These are phyloP conservation scores for Amylocarpus encephaloides DNA, from an alignment of 2,329 filamentous ascomycete species.

Conservation along the genomic window DNA sequence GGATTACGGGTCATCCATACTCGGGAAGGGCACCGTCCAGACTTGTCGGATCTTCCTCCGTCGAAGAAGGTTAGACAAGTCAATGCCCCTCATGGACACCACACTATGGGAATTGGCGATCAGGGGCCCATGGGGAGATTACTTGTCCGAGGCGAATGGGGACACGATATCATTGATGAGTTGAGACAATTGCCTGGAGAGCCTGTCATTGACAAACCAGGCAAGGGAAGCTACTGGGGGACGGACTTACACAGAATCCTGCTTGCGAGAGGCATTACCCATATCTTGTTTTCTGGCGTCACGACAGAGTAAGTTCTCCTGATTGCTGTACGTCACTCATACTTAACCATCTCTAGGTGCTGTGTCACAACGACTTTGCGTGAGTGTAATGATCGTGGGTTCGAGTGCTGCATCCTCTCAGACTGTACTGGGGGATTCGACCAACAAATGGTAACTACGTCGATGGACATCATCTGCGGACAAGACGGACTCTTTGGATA, in stretches of 20 bases:
- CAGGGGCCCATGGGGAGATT: constrained; percentile 51
- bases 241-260: constrained; percentile 47
- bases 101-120: constrained; percentile 42
- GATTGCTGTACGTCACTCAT: not conserved
- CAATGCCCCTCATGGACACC: constrained; percentile 37
- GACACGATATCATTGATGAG: constrained; percentile 50
- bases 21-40: constrained; percentile 46
- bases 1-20: constrained; percentile 44
- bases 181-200: constrained; percentile 28
- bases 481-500: constrained; percentile 48
- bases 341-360: constrained; percentile 31
- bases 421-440: constrained; percentile 46
- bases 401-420: constrained; percentile 48
- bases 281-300: constrained; percentile 51
- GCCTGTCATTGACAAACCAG: constrained; percentile 32
- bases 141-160: constrained; percentile 50
- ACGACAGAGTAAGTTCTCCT: constrained; percentile 42
- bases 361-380: constrained; percentile 50
- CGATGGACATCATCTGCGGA: constrained; percentile 44
- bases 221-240: constrained; percentile 52
- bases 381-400: constrained; percentile 55
- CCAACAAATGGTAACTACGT: constrained; percentile 38
- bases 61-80: constrained; percentile 44
- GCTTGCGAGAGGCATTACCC: constrained; percentile 49
- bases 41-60: constrained; percentile 49